These are phyloP conservation scores for Conringia planisiliqua DNA, from an alignment of 345 rosid species.

Conservation along the genomic window DNA sequence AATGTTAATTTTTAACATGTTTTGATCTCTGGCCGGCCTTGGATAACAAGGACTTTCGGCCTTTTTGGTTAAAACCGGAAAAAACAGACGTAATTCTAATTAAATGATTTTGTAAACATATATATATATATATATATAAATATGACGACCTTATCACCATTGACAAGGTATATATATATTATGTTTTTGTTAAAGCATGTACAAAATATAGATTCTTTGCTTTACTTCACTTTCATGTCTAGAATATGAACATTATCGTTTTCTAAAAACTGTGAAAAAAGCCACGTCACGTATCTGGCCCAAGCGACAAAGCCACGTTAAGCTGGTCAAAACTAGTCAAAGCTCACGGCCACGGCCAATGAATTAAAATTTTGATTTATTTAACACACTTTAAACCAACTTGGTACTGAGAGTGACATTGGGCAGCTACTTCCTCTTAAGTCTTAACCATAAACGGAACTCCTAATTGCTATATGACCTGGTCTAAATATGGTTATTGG, in stretches of 20 bases:
- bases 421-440: neutral
- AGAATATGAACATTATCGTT: neutral
- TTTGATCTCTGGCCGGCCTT: no score
- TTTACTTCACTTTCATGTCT: constrained; percentile 25
- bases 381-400: neutral
- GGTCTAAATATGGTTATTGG: neutral
- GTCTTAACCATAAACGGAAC: neutral
- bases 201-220: constrained; percentile 26
- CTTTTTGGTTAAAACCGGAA: neutral
- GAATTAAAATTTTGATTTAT: neutral
- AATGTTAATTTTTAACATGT: no score
- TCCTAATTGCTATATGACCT: neutral
- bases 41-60: no score
- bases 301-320: neutral
- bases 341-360: neutral
- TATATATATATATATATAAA: no score
- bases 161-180: neutral
- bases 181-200: neutral
- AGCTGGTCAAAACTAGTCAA: constrained; percentile 16
- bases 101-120: no score
- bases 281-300: neutral
- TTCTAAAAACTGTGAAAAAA: neutral
- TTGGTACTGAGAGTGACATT: neutral
- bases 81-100: neutral
- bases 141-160: neutral